A percentile compares a stretch with the other conserved stretches of the same genome.
Evolutionary conservation across 805 yeast genomes (phyloP).

Genomic region (Candida fluviatilis): DNA sequence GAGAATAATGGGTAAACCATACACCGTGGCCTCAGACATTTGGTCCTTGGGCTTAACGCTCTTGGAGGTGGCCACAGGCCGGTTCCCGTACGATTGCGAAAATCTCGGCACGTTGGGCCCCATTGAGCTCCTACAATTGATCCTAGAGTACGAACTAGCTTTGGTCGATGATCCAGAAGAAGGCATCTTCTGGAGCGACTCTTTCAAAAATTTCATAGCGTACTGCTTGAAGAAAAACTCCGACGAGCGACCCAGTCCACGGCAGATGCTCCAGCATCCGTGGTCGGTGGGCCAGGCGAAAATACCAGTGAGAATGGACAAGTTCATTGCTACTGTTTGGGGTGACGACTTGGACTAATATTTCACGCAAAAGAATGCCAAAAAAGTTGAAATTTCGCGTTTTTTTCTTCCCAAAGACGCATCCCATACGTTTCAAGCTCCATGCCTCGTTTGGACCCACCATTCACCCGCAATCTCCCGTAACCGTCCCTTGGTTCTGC

Average conservation of each 20-base stretch:
- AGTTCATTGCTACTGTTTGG: slow-evolving; percentile 77
- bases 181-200: slow-evolving; percentile 74
- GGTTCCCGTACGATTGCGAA: slow-evolving; percentile 64
- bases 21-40: slow-evolving; percentile 91
- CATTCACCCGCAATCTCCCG: neutral
- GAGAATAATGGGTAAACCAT: slow-evolving; percentile 91
- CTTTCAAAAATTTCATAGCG: slow-evolving; percentile 77
- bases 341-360: slow-evolving; percentile 14
- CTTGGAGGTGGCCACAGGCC: slow-evolving; percentile 89
- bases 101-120: slow-evolving; percentile 46
- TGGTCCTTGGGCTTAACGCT: slow-evolving; percentile 87
- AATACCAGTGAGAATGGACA: slow-evolving; percentile 78
- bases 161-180: slow-evolving; percentile 72
- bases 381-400: no score
- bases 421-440: neutral
- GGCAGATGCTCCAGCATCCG: slow-evolving; percentile 91
- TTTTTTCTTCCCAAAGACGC: no score
- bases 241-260: slow-evolving; percentile 80
- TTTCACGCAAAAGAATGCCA: no score
- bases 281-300: slow-evolving; percentile 81
- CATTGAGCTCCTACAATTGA: slow-evolving; percentile 77
- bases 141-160: slow-evolving; percentile 77
- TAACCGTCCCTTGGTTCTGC: neutral
- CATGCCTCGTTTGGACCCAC: neutral
- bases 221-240: slow-evolving; percentile 81